phyloP scores from a whole-genome alignment of 768 basidiomycete species.

The Daedalea quercina region DNA sequence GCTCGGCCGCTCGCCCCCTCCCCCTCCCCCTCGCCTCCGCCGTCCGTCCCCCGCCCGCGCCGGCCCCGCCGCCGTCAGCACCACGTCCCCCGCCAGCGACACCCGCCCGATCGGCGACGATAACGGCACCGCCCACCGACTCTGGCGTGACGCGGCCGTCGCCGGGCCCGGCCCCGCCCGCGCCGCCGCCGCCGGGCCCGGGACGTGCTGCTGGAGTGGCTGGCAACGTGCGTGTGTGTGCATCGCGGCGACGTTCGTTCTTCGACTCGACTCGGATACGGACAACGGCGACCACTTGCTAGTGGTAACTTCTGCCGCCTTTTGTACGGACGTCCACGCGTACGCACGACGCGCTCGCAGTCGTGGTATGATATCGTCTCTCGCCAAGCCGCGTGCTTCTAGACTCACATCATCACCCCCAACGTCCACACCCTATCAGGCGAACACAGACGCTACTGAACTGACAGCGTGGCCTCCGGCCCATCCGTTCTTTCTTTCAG shows the following conservation, averaged over 20 bases:
- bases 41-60: background rate
- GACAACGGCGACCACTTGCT: background rate
- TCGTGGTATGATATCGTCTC: background rate
- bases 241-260: constrained; percentile 1
- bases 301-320: background rate
- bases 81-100: constrained; percentile 6
- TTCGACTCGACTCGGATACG: no score
- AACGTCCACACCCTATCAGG: background rate
- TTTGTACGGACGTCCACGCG: background rate
- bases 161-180: background rate
- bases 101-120: constrained; percentile 10
- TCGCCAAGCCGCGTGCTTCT: background rate
- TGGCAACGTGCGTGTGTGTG: constrained; percentile 16
- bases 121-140: background rate
- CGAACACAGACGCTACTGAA: background rate
- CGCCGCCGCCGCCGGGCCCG: background rate
- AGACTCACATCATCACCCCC: background rate
- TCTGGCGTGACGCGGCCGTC: background rate
- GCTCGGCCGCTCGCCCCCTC: background rate
- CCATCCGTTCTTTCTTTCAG: background rate
- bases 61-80: constrained; percentile 2
- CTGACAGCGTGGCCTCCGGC: background rate
- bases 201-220: constrained; percentile 1
- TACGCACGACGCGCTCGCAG: background rate
- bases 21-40: background rate